A percentile compares a stretch with the other conserved stretches of the same genome.
phyloP scores from a whole-genome alignment of 352 stramenopile species.

The Achlya hypogyna region DNA sequence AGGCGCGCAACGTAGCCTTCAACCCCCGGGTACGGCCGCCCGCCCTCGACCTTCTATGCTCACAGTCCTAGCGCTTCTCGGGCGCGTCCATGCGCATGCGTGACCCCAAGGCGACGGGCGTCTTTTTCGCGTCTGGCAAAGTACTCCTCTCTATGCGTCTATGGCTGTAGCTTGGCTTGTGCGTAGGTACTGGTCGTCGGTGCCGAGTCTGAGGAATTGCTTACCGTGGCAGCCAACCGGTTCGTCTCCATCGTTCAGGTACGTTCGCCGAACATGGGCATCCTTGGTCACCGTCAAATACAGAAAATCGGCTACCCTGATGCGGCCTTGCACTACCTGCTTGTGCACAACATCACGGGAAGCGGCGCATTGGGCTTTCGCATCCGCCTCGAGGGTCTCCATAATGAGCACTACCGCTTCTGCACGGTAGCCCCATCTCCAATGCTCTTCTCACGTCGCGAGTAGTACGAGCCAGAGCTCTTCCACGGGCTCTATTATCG shows the following conservation, averaged over 20 bases:
- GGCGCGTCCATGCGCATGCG: conserved; percentile 66
- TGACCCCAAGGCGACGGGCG: conserved; percentile 77
- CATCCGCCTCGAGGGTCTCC: conserved; percentile 63
- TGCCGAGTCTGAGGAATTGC: not conserved
- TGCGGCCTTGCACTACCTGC: conserved; percentile 17
- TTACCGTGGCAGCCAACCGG: not conserved
- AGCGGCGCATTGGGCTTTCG: conserved; percentile 87
- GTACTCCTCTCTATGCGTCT: conserved; percentile 4
- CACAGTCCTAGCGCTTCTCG: conserved; percentile 40
- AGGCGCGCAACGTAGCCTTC: conserved; percentile 89
- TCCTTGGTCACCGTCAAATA: not conserved
- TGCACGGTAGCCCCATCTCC: conserved; percentile 39
- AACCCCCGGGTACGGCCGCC: conserved; percentile 54
- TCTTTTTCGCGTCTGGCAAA: conserved; percentile 86
- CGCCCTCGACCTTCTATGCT: not conserved
- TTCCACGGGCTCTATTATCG: conserved; percentile 99
- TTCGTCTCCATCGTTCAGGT: conserved; percentile 11
- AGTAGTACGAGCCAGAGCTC: conserved; percentile 96
- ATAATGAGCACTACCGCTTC: conserved; percentile 44
- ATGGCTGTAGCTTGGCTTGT: too few relatives aligned
- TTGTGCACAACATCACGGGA: conserved; percentile 79
- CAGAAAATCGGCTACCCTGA: conserved; percentile 19
- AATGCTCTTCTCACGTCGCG: not conserved
- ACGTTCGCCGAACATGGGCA: not conserved
- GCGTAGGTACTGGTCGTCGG: conserved; percentile 8